Evolutionary conservation across 345 rosid species (phyloP).

Genomic region (Cardamine resedifolia): DNA sequence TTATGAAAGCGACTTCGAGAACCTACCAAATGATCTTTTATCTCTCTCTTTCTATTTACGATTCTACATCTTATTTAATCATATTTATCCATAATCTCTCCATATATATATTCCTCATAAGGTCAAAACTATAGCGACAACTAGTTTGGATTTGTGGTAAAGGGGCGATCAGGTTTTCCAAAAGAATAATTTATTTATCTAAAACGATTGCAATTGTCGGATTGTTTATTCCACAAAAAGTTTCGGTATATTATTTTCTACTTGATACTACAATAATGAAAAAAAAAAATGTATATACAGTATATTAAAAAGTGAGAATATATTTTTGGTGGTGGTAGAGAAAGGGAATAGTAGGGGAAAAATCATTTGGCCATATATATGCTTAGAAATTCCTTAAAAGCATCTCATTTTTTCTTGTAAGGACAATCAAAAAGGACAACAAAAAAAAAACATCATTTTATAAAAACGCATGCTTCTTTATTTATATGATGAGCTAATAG

Average conservation of each 20-base stretch:
- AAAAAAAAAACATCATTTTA: background rate
- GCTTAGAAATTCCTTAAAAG: slow-evolving; percentile 14
- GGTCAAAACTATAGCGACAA: slow-evolving; percentile 5
- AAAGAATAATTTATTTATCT: background rate
- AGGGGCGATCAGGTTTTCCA: background rate
- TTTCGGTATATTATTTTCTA: background rate
- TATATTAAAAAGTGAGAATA: slow-evolving; percentile 2
- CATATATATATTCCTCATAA: background rate
- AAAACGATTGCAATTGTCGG: background rate
- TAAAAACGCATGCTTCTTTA: background rate
- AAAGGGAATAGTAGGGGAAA: background rate
- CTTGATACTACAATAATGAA: background rate
- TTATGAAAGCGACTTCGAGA: slow-evolving; percentile 24
- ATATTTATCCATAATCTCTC: background rate
- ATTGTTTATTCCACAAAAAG: background rate
- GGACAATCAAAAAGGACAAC: slow-evolving; percentile 4
- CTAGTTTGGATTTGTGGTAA: background rate
- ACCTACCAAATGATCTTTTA: background rate
- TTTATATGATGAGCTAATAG: background rate
- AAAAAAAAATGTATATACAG: background rate
- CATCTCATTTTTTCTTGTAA: background rate
- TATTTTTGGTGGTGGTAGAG: slow-evolving; percentile 22
- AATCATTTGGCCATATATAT: slow-evolving; percentile 21
- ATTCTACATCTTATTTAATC: slow-evolving; percentile 13
- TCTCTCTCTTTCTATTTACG: background rate